Evolutionary conservation across 305 asterid genomes (phyloP).

Genomic region (Caryopteris hybrid): DNA sequence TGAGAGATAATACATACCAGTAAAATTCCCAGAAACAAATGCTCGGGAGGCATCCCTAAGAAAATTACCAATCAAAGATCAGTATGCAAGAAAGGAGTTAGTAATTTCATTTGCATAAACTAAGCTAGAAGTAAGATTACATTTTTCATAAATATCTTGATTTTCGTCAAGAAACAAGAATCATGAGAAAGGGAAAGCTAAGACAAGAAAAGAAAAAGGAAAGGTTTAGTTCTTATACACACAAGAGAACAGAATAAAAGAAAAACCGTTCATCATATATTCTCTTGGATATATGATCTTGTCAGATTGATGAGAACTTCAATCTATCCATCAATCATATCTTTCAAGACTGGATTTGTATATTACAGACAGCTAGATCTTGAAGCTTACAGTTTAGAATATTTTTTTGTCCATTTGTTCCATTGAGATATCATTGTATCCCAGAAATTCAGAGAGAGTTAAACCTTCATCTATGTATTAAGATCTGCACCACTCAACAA

Average conservation of each 20-base stretch:
- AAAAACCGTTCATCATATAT: neutral
- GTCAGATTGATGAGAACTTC: neutral
- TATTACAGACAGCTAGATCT: neutral
- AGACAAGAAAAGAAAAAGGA: neutral
- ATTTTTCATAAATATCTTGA: neutral
- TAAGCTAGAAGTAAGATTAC: neutral
- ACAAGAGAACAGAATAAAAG: neutral
- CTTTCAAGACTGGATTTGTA: neutral
- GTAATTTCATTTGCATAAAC: conserved; percentile 2
- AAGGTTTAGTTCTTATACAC: neutral
- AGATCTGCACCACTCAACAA: neutral
- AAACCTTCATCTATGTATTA: neutral
- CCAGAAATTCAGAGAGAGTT: neutral
- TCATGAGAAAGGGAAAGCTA: neutral
- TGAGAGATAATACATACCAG: conserved; percentile 35
- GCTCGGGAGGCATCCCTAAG: conserved; percentile 94
- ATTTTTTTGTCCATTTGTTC: neutral
- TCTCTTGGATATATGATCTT: neutral
- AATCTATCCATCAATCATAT: neutral
- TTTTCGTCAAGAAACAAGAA: neutral
- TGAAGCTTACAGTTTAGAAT: neutral
- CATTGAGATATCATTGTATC: neutral
- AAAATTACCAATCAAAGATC: conserved; percentile 11
- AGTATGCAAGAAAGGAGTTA: neutral
- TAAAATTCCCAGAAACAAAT: conserved; percentile 85